Conservation (phyloP, 2,329 filamentous ascomycete genomes). For the Penicillium sp. region DNA sequence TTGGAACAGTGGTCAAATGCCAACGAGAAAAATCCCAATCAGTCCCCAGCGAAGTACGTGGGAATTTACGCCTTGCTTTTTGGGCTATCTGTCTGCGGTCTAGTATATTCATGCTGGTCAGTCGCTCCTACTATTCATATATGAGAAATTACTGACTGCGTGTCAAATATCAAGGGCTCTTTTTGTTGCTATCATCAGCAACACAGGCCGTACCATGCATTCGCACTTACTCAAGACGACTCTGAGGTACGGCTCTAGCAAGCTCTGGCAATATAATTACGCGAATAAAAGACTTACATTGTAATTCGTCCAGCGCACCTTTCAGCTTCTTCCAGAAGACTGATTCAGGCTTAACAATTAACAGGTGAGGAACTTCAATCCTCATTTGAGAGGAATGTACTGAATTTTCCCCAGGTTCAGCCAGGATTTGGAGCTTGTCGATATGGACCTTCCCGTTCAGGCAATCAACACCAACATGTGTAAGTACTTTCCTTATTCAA, state of each 20-base stretch:
- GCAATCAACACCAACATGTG: conserved; percentile 12
- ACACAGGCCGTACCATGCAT: conserved; percentile 18
- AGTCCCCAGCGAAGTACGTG: conserved; percentile 42
- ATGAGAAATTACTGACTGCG: conserved; percentile 3
- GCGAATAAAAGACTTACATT: neutral
- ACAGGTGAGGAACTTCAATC: conserved; percentile 3
- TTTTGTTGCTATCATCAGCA: conserved; percentile 23
- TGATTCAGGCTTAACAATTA: conserved; percentile 17
- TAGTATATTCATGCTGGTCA: conserved; percentile 6
- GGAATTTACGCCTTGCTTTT: conserved; percentile 38
- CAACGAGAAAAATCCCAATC: conserved; percentile 45
- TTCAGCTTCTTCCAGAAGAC: conserved; percentile 26
- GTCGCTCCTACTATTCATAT: neutral
- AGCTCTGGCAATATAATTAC: neutral
- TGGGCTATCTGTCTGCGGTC: conserved; percentile 1
- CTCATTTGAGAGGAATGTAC: neutral
- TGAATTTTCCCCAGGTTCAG: conserved; percentile 27
- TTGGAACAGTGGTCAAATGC: conserved; percentile 55
- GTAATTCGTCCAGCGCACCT: conserved; percentile 14
- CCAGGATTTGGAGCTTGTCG: conserved; percentile 36
- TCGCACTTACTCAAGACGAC: conserved; percentile 18
- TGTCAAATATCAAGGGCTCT: conserved; percentile 17
- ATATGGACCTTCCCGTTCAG: conserved; percentile 29
- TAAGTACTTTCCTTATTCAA: neutral
- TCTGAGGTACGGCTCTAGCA: conserved; percentile 1